Conservation (phyloP, 345 rosid genomes). For the Lepidium aucheri region DNA sequence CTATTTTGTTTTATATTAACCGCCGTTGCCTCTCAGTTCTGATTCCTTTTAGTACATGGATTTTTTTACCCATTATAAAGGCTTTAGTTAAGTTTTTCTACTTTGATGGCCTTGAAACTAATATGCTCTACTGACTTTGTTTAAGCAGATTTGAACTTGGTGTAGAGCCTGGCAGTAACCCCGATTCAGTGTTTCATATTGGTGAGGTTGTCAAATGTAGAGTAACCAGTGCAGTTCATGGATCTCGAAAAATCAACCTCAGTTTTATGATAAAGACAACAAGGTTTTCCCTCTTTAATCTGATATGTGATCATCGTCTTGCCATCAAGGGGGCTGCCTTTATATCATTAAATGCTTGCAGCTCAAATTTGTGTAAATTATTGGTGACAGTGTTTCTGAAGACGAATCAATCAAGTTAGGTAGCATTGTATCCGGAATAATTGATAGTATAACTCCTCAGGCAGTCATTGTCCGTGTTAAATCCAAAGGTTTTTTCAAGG, state of each 20-base stretch:
- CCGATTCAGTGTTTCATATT: constrained; percentile 60
- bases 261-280: constrained; percentile 70
- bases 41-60: background rate
- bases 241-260: constrained; percentile 69
- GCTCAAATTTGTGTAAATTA: constrained; percentile 8
- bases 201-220: constrained; percentile 98
- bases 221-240: constrained; percentile 53
- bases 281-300: constrained; percentile 42
- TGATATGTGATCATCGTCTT: background rate
- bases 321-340: constrained; percentile 1
- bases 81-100: background rate
- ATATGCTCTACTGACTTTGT: constrained; percentile 15
- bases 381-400: constrained; percentile 55
- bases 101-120: constrained; percentile 12
- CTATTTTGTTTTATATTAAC: constrained; percentile 2
- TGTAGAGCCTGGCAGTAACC: constrained; percentile 63
- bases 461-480: constrained; percentile 51
- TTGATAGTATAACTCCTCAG: constrained; percentile 56
- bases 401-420: constrained; percentile 74
- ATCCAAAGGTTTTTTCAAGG: constrained; percentile 53
- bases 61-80: background rate
- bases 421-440: constrained; percentile 67
- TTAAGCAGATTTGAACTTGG: constrained; percentile 83
- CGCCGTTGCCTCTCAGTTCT: constrained; percentile 4
- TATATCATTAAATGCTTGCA: background rate